Conservation (phyloP, 345 rosid species). For the Linum tenue region DNA sequence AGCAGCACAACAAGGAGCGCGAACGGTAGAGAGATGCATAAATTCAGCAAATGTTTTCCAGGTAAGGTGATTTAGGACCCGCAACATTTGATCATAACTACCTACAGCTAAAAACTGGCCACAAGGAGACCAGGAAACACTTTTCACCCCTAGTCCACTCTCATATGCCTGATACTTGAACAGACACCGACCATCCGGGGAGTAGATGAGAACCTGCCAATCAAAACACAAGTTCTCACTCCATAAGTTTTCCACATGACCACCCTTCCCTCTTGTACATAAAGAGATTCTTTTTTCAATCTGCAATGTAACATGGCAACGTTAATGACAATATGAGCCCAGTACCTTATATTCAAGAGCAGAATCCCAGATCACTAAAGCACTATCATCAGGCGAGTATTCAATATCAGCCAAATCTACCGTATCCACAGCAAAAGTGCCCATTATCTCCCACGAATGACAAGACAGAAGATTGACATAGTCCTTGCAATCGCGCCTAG, state of each 20-base stretch:
- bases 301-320: background rate
- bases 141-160: slow-evolving; percentile 91
- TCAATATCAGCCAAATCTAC: slow-evolving; percentile 87
- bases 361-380: slow-evolving; percentile 84
- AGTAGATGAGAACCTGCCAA: slow-evolving; percentile 77
- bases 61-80: slow-evolving; percentile 77
- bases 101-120: slow-evolving; percentile 94
- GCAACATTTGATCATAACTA: slow-evolving; percentile 92
- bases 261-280: background rate
- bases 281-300: background rate
- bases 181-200: slow-evolving; percentile 94
- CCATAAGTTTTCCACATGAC: slow-evolving; percentile 1
- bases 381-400: slow-evolving; percentile 94
- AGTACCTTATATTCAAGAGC: slow-evolving; percentile 78
- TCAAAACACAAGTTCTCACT: slow-evolving; percentile 9
- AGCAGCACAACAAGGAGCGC: slow-evolving; percentile 80
- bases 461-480: slow-evolving; percentile 79
- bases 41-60: slow-evolving; percentile 99
- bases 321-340: background rate
- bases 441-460: slow-evolving; percentile 94
- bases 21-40: slow-evolving; percentile 72
- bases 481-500: slow-evolving; percentile 92
- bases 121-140: slow-evolving; percentile 92
- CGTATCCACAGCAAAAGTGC: slow-evolving; percentile 73
- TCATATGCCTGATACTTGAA: slow-evolving; percentile 93